These are phyloP conservation scores for Begonia fuchsioides DNA, from an alignment of 306 rosid species.

Conservation along the genomic window DNA sequence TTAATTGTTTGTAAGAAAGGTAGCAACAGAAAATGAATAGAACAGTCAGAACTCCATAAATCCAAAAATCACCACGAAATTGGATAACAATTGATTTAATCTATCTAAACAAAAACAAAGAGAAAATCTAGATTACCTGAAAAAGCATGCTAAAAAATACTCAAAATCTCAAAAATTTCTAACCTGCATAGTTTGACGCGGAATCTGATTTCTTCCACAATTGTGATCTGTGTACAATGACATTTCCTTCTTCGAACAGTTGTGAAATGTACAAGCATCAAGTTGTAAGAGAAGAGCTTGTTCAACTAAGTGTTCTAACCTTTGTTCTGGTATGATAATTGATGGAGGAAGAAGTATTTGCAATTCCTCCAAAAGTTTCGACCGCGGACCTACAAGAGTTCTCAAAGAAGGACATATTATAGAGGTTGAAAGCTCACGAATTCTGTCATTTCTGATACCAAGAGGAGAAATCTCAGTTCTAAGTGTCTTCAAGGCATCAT, in stretches of 20 bases:
- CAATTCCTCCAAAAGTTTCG: constrained; percentile 73
- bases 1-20: no score
- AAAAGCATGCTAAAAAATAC: no score
- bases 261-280: constrained; percentile 85
- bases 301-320: constrained; percentile 90
- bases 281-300: constrained; percentile 89
- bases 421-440: constrained; percentile 70
- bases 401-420: constrained; percentile 43
- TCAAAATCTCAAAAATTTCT: constrained; percentile 6
- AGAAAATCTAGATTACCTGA: no score
- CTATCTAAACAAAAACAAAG: no score
- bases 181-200: constrained; percentile 81
- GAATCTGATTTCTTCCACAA: constrained; percentile 84
- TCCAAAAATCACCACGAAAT: no score
- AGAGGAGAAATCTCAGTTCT: constrained; percentile 83
- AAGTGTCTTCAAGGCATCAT: constrained; percentile 82
- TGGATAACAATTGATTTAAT: no score
- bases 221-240: constrained; percentile 78
- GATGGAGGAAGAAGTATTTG: constrained; percentile 87
- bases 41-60: no score
- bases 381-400: constrained; percentile 26
- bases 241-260: constrained; percentile 70
- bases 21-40: no score
- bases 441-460: constrained; percentile 33
- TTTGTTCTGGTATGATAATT: constrained; percentile 78